These are phyloP conservation scores for Rhizophlyctis rosea DNA, from an alignment of 192 early-diverging fungal species.

Conservation along the genomic window DNA sequence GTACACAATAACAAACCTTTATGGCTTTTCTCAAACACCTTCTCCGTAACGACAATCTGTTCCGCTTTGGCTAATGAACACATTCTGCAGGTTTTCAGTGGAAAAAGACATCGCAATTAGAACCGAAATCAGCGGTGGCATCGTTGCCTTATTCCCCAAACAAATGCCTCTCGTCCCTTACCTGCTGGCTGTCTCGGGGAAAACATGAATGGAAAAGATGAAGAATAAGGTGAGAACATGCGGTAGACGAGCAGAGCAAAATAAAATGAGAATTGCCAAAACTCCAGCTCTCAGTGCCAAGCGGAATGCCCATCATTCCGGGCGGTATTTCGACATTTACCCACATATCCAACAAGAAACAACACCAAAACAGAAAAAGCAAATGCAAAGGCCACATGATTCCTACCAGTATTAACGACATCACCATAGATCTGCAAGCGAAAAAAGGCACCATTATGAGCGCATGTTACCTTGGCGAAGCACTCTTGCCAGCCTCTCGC, in stretches of 20 bases:
- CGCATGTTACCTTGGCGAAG: not conserved
- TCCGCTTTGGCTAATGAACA: slow-evolving; percentile 29
- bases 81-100: slow-evolving; percentile 27
- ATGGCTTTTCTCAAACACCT: slow-evolving; percentile 19
- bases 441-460: not conserved
- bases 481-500: not conserved
- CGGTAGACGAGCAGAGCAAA: not conserved
- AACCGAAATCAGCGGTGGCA: not conserved
- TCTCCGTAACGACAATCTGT: slow-evolving; percentile 39
- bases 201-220: not conserved
- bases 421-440: slow-evolving; percentile 42
- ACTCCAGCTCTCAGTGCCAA: too few species aligned
- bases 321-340: too few species aligned
- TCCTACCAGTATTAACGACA: slow-evolving; percentile 43
- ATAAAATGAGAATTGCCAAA: not conserved
- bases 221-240: not conserved
- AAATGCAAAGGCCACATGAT: not conserved
- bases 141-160: too few species aligned
- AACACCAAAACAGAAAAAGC: too few species aligned
- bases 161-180: not conserved
- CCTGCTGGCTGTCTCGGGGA: slow-evolving; percentile 29
- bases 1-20: too few species aligned
- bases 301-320: too few species aligned
- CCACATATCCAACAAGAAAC: too few species aligned
- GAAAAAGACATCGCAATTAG: not conserved